A percentile compares a stretch with the other conserved stretches of the same genome.
phyloP scores from a whole-genome alignment of 2,329 filamentous ascomycete species.

The Penicillium corylophilum region DNA sequence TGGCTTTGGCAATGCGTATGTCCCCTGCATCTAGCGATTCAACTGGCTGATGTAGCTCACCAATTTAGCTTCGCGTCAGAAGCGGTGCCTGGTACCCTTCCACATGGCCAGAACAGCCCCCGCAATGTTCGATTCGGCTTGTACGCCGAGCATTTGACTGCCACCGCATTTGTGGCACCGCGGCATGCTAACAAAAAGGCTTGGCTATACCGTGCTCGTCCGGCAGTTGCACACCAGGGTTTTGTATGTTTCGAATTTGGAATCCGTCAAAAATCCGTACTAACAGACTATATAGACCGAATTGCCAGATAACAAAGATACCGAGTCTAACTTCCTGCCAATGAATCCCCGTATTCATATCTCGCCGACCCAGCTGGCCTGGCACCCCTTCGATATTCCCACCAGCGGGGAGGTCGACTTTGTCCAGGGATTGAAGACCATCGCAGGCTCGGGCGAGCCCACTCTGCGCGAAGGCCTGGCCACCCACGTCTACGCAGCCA shows the following conservation, averaged over 20 bases:
- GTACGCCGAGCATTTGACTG: conserved; percentile 52
- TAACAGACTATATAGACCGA: conserved; percentile 40
- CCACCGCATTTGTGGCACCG: conserved; percentile 59
- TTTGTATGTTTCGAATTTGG: conserved; percentile 38
- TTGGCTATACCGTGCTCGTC: conserved; percentile 59
- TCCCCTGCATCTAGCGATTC: conserved; percentile 19
- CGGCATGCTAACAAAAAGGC: conserved; percentile 58
- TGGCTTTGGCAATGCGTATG: conserved; percentile 55
- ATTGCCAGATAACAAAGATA: conserved; percentile 43
- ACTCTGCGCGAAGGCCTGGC: conserved; percentile 57
- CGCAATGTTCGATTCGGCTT: conserved; percentile 39
- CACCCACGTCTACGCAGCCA: conserved; percentile 57
- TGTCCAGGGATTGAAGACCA: conserved; percentile 54
- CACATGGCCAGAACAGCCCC: conserved; percentile 39
- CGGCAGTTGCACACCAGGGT: conserved; percentile 56
- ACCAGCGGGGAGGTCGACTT: conserved; percentile 52
- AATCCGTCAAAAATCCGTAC: background rate
- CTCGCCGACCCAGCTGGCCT: conserved; percentile 56
- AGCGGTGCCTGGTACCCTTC: conserved; percentile 40
- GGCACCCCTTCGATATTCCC: conserved; percentile 58
- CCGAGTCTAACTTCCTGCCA: conserved; percentile 34
- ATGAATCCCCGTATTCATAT: conserved; percentile 57
- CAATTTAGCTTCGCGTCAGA: conserved; percentile 34
- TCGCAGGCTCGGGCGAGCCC: conserved; percentile 58
- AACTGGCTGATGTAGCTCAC: conserved; percentile 28